Base-by-base conservation (phyloP, 371 early-diverging fungal genomes). In the Vairimorpha necatrix region DNA sequence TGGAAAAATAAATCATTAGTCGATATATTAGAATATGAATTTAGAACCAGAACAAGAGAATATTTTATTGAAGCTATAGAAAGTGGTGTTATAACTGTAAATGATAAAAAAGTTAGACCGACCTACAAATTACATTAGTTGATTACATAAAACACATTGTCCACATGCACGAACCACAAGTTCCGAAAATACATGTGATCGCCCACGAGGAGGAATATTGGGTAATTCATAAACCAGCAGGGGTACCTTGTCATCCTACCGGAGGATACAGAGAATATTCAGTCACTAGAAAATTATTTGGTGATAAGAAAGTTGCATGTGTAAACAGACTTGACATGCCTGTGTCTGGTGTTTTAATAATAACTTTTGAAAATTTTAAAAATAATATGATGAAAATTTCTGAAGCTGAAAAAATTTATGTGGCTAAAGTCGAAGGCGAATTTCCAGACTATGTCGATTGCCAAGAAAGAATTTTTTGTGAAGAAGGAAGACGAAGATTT, bases 161-260 rank as follows among this genome's bases (percentile, higher is more conserved):
- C 20, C 85, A 84, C 63, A 62, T 76, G 20, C 84, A 86, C 62
- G 87, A 87, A 67, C 86, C 86, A 0, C 28, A 61, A 20, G 50
- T 63, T 34, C 76, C 75, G 24, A 53, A 72, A 9, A 83, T 85
- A 68, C 69, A 75, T 56, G 74, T 82, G 33, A 62, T 85, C 11
- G 33, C 32, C n/a, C 53, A 79, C 28, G 72, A 82, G 46, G 61
- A 79, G 14, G 81, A 82, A 32, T 74, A 82, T 42, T 1, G 78
- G 0, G 85, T 84, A 2, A 80, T 87, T 7, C 75, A 82, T 70
- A 87, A 87, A 78, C 86, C 86, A 4, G 16, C 83, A 1, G 84
- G 84, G n/a, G 80, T 87, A 1, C 83, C 87, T 11, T 85, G 83
- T 67, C 87, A 87, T 69, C 85, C 87, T 13, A 82, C 80, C 26